Base-by-base conservation (phyloP, 2,329 filamentous ascomycete genomes). In the Ophiosphaerella korrae region DNA sequence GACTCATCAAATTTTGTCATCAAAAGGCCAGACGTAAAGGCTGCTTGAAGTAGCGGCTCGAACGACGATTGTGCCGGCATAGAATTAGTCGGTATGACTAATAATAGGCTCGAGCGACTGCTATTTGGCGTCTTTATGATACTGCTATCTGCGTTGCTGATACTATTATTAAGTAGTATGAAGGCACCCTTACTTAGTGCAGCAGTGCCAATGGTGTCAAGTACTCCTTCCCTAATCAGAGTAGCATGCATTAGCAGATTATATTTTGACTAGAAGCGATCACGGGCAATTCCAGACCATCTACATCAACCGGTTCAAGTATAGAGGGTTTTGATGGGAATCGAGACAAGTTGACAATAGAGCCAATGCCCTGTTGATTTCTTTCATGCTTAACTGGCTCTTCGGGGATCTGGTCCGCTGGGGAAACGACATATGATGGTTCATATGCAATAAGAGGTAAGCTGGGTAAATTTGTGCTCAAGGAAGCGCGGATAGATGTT, bases 301-400 rank as follows among this genome's bases (percentile, higher is more conserved):
- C 74, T 6, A 77, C 80, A 5, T 77, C 79, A 24, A 76, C 72
- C 8, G 71, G 94, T 57, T 97, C 96, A 67, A 92, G 88, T 8
- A 90, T 85, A 70, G 96, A 90, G 77, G 92, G 96, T 75, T 85
- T 87, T 7, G 78, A 96, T 74, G 92, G 88, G 78, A 78, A 74
- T 3, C 48, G 68, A 2, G 73, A 71, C 38, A 77, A 72, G 42
- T 61, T 73, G 55, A 74, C 69, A 2, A 68, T 47, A 9, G 67
- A 70, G 8, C 61, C 57, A 5, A 45, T 60, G 38, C 68, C 73
- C 23, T 67, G 12, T 7, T 64, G 60, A 21, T 64, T 57, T 5
- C 52, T 53, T n/a, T 62, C 52, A 4, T 49, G 50, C 8, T 53
- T 43, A 8, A 53, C 53, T 1, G 55, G 39, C 5, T 54, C 46